Evolutionary conservation across 306 rosid genomes (phyloP).

Genomic region (Fagus crenata): DNA sequence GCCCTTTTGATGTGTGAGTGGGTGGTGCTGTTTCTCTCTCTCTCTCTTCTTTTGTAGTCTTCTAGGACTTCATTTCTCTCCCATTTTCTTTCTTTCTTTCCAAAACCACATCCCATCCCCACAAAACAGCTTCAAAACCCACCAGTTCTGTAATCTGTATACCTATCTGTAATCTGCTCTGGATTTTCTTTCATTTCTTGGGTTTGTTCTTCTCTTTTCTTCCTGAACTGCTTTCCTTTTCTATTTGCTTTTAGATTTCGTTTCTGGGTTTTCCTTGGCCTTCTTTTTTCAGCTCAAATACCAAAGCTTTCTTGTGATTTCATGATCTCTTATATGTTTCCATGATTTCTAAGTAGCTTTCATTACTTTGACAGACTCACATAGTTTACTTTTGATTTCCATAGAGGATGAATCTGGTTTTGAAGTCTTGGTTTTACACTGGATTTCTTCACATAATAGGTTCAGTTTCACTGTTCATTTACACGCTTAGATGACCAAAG

Average conservation of each 20-base stretch:
- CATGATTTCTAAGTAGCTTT: slow-evolving; percentile 16
- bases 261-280: not conserved
- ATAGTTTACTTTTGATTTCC: not conserved
- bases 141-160: slow-evolving; percentile 7
- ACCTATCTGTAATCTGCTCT: slow-evolving; percentile 16
- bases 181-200: slow-evolving; percentile 15
- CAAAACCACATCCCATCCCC: not conserved
- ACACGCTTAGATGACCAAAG: not conserved
- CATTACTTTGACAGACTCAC: slow-evolving; percentile 1
- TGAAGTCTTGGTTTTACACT: slow-evolving; percentile 8
- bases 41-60: slow-evolving; percentile 5
- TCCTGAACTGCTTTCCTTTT: not conserved
- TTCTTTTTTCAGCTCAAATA: not conserved
- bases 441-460: not conserved
- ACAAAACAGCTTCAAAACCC: slow-evolving; percentile 2
- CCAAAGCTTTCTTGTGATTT: slow-evolving; percentile 7
- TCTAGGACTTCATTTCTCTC: slow-evolving; percentile 20
- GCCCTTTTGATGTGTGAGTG: slow-evolving; percentile 60
- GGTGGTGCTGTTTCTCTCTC: slow-evolving; percentile 48
- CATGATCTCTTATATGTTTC: slow-evolving; percentile 17
- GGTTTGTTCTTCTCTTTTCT: slow-evolving; percentile 6
- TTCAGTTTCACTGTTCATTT: slow-evolving; percentile 18
- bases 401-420: slow-evolving; percentile 20
- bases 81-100: slow-evolving; percentile 9
- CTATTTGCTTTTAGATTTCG: not conserved